Conservation (phyloP, 2,329 filamentous ascomycete species). For the Metarhizium brunneum region DNA sequence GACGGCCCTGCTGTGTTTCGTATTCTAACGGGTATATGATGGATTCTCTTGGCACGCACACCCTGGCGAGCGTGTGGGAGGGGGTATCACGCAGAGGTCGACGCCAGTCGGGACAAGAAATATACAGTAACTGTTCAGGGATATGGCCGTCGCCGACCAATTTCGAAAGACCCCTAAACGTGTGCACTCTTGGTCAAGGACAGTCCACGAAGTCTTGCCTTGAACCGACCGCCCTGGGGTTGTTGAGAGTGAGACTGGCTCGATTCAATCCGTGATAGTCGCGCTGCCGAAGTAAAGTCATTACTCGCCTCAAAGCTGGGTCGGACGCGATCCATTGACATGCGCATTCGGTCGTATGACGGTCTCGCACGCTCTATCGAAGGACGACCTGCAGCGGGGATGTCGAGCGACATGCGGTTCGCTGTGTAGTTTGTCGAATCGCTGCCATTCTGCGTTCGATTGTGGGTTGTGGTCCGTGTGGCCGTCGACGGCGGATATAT, state of each 20-base stretch:
- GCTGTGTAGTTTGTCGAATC: constrained; percentile 86
- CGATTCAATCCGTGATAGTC: constrained; percentile 76
- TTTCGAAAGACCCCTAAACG: constrained; percentile 20
- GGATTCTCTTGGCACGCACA: background rate
- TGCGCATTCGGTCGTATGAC: constrained; percentile 79
- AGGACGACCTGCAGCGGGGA: constrained; percentile 29
- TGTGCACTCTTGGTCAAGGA: constrained; percentile 33
- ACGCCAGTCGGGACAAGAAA: constrained; percentile 6
- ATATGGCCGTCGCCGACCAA: constrained; percentile 5
- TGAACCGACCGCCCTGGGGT: constrained; percentile 17
- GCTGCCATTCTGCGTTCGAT: constrained; percentile 81
- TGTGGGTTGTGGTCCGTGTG: constrained; percentile 64
- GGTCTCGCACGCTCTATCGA: constrained; percentile 64
- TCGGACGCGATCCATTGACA: constrained; percentile 78
- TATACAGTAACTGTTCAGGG: constrained; percentile 17
- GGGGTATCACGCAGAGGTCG: background rate
- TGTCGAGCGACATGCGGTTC: constrained; percentile 45
- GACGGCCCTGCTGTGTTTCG: background rate
- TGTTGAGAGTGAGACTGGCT: constrained; percentile 36
- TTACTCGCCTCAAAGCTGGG: constrained; percentile 79
- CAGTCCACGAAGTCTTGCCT: constrained; percentile 31
- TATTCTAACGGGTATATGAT: background rate
- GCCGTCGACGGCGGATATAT: constrained; percentile 91
- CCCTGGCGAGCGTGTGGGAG: too few relatives aligned
- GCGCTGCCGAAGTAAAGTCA: constrained; percentile 85